A percentile compares a stretch with the other conserved stretches of the same genome.
Evolutionary conservation across 768 basidiomycete species (phyloP).

Genomic region (Tulasnella sp.): DNA sequence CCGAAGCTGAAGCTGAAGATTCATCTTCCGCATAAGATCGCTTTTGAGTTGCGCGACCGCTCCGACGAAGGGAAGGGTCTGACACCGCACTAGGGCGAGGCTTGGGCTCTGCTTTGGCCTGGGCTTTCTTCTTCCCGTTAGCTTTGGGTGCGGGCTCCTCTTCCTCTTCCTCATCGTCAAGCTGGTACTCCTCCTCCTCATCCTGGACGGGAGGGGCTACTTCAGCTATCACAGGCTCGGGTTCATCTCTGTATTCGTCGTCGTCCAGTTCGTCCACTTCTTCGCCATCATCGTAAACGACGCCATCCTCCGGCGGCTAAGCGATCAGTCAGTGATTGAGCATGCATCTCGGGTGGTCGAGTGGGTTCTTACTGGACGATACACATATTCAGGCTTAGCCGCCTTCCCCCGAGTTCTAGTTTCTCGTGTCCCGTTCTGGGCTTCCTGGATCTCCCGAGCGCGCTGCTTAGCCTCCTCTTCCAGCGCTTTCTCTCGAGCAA

Average conservation of each 20-base stretch:
- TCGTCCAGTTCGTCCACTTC: conserved; percentile 58
- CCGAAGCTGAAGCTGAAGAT: neutral
- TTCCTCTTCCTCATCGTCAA: conserved; percentile 30
- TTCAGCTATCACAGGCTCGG: conserved; percentile 16
- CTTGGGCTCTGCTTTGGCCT: conserved; percentile 34
- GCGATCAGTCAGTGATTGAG: conserved; percentile 20
- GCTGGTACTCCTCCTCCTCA: conserved; percentile 25
- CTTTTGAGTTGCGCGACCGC: conserved; percentile 3
- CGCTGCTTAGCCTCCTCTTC: neutral
- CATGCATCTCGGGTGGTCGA: neutral
- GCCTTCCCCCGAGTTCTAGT: conserved; percentile 68
- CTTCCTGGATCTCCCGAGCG: conserved; percentile 40
- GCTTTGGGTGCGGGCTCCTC: conserved; percentile 27
- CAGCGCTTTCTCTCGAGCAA: conserved; percentile 22
- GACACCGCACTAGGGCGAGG: conserved; percentile 25
- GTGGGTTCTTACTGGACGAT: conserved; percentile 23
- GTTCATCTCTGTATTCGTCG: conserved; percentile 32
- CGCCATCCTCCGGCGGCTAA: conserved; percentile 41
- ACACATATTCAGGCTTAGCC: conserved; percentile 70
- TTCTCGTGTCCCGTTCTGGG: conserved; percentile 63
- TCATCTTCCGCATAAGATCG: neutral
- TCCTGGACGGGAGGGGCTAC: neutral
- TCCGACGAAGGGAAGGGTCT: neutral
- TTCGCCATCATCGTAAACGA: conserved; percentile 55
- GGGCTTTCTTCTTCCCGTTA: conserved; percentile 56